Evolutionary conservation across 352 stramenopile genomes (phyloP), one percentile per base, ranked within the genome.

Genomic region (Phytopythium oedochilum): DNA sequence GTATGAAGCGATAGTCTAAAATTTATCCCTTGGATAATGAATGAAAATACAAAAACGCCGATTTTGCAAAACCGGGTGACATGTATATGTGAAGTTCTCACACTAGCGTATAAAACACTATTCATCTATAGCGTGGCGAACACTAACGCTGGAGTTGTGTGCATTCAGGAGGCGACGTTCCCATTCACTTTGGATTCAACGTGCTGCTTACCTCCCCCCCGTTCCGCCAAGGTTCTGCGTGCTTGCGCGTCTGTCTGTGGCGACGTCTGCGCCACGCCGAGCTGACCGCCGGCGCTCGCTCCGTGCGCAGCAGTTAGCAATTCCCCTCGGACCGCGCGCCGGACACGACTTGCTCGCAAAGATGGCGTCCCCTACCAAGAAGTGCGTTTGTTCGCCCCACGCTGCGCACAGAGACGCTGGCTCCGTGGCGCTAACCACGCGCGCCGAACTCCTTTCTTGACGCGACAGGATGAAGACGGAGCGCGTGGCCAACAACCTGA

Each of bases 401-500:
- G 11, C 14, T 23, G 28, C 28, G 26, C 6, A 25, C 20, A 9
- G n/a, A 25, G 1, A n/a, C 1, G 10, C 8, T 48, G 42, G 22
- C 11, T 17, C 1, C 0, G 2, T n/a, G 14, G 0, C 9, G 3
- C 8, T 22, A 4, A n/a, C n/a, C n/a, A n/a, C n/a, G n/a, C n/a
- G n/a, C n/a, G n/a, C n/a, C n/a, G n/a, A n/a, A n/a, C n/a, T n/a
- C n/a, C n/a, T n/a, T n/a, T n/a, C n/a, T n/a, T n/a, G n/a, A n/a
- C n/a, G 6, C 10, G 20, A 0, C 45, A 38, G 35, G 31, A 28
- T 46, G 10, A 38, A 38, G 29, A 20, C 45, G 15, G 54, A 62
- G 45, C 38, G 29, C 2, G 48, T 68, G 11, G 76, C 70, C 14
- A 53, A 89, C 57, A 94, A 94, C 65, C 69, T 91, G 22, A 81